phyloP scores from a whole-genome alignment of 768 basidiomycete genomes.

The Hebeloma cylindrosporum region DNA sequence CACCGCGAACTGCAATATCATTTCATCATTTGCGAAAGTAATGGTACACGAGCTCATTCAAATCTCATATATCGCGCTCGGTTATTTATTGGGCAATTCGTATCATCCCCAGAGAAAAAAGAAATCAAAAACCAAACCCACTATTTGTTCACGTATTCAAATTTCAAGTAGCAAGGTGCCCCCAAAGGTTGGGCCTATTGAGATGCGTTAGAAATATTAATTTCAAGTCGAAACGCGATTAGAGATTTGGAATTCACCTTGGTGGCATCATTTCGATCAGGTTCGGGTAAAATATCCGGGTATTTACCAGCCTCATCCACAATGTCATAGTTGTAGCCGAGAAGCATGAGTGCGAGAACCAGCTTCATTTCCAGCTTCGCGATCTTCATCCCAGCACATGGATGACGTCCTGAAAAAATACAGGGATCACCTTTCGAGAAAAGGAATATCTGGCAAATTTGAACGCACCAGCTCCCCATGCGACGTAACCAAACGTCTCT shows the following conservation, averaged over 20 bases:
- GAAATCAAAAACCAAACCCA: no score
- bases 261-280: conserved; percentile 33
- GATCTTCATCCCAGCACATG: conserved; percentile 38
- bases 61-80: no score
- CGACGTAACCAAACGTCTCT: conserved; percentile 14
- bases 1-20: no score
- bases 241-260: conserved; percentile 17
- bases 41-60: no score
- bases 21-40: no score
- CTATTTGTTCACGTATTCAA: no score
- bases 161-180: no score
- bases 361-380: conserved; percentile 42
- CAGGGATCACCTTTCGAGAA: background rate
- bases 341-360: conserved; percentile 33
- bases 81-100: no score
- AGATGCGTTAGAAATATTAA: no score
- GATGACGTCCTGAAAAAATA: conserved; percentile 32
- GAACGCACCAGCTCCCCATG: conserved; percentile 19
- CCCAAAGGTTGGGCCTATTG: no score
- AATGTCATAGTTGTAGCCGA: conserved; percentile 34
- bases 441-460: background rate
- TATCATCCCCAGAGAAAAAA: no score
- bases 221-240: no score
- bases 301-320: conserved; percentile 32
- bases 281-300: conserved; percentile 25